Evolutionary conservation across 192 early-diverging fungal species (phyloP), one percentile per base, ranked within the genome.

Genomic region (Mortierella claussenii): DNA sequence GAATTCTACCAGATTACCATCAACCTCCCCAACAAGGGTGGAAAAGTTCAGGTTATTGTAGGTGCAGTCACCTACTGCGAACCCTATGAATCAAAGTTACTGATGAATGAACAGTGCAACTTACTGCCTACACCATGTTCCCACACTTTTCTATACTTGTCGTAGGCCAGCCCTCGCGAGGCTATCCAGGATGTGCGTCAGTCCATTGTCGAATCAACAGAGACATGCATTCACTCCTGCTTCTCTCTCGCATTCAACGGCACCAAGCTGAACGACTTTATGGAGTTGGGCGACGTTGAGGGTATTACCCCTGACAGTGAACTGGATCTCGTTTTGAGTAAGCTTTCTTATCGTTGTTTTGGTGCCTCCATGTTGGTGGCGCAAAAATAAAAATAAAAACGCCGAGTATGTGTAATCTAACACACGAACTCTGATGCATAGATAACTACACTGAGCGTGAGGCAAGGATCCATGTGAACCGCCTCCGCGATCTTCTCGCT

Each of bases 381-480:
- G 13, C 6, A 9, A 3, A 45, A 45, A 45, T 15, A 45, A 3
- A 4, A 45, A 4, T 5, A 13, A 2, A 26, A 49, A 49, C 23
- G 23, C n/a, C 9, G 9, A 24, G 8, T 49, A 26, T 49, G 20
- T 26, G 6, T 24, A 49, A 49, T 24, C 10, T 24, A 26, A 24
- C 27, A 17, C 47, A 8, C 27, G 5, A 26, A 20, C 21, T n/a
- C n/a, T n/a, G n/a, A 32, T 15, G 31, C 30, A 10, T 71, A 92
- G 92, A 90, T 55, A 84, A 69, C n/a, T 97, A 97, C 81, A 97
- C 90, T 48, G 96, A 98, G 68, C 91, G 94, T 52, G 97, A 98
- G 65, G 90, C 94, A 9, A 90, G 95, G 32, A 79, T 96, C 34
- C 97, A 99, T 67, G 82, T 99, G 68, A 90, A 83, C 57, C 91